Conservation (phyloP, 345 rosid species). For the Brassica cretica region DNA sequence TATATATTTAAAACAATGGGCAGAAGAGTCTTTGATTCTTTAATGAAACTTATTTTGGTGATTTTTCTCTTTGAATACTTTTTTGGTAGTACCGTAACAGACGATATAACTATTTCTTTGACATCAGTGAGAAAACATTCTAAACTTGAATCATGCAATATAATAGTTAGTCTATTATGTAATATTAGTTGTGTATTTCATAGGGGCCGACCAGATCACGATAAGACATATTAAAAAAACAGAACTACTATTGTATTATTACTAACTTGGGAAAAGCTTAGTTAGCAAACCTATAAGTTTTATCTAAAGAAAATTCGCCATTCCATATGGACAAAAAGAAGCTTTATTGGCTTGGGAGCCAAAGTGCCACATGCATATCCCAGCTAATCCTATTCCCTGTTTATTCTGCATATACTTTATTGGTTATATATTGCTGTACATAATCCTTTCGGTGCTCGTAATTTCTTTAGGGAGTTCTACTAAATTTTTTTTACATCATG, state of each 20-base stretch:
- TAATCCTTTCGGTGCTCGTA: constrained; percentile 6
- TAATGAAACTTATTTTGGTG: too few species aligned
- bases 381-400: constrained; percentile 2
- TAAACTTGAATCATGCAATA: too few species aligned
- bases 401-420: not conserved
- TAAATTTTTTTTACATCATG: not conserved
- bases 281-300: not conserved
- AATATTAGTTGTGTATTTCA: not conserved
- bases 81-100: too few species aligned
- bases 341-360: constrained; percentile 37
- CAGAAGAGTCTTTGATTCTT: too few species aligned
- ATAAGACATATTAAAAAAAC: not conserved
- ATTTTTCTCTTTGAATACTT: too few species aligned
- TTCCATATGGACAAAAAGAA: constrained; percentile 47
- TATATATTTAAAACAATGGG: too few species aligned
- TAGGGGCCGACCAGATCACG: not conserved
- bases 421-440: not conserved
- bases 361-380: constrained; percentile 34
- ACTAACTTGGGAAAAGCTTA: not conserved
- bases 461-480: not conserved
- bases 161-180: too few species aligned
- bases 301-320: constrained; percentile 12
- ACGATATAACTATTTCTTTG: too few species aligned
- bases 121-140: too few species aligned
- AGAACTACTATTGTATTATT: not conserved